Evolutionary conservation across 768 basidiomycete genomes (phyloP), one percentile per base, ranked within the genome.

Genomic region (Lentinula sp.): DNA sequence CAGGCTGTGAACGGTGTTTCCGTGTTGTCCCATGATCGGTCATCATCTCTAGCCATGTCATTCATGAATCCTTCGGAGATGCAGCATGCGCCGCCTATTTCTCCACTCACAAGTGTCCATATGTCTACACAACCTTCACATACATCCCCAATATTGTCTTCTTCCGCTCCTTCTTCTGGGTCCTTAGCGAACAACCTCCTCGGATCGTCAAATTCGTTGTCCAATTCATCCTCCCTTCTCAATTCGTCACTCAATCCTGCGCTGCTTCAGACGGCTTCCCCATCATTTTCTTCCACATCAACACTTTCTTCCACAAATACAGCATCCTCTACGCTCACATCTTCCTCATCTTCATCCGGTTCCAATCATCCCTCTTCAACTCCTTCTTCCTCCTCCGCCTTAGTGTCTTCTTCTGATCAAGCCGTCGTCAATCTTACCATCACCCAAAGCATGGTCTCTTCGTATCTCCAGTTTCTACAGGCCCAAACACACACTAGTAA

Each of bases 401-500:
- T 63, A 59, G 65, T 68, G 1, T 63, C 70, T n/a, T 61, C 64
- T 7, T 60, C 68, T 33, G 79, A 84, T 33, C 77, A 76, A 62
- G 63, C 79, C 2, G 70, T 81, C 20, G 69, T 81, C 12, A 81
- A 83, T 63, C 67, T 87, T 23, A 73, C 80, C 7, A 69, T 87
- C 48, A 79, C 85, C 4, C 85, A 88, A 63, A 76, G 76, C 18
- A 75, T 89, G 74, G 72, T 88, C 57, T 71, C 77, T 28, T 77
- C 82, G 15, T 85, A 81, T 63, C 69, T 85, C 67, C 83, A 87
- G 63, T 79, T 84, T 62, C 72, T 91, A 43, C 85, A 85, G 63
- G 76, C 83, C 45, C 90, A 91, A 67, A 81, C 81, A 23, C 87
- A 90, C 65, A 83, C 87, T 39, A 82, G 81, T 62, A 86, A 86